These are phyloP conservation scores for Fusarium sp. DNA, from an alignment of 2,329 filamentous ascomycete species.

Conservation along the genomic window DNA sequence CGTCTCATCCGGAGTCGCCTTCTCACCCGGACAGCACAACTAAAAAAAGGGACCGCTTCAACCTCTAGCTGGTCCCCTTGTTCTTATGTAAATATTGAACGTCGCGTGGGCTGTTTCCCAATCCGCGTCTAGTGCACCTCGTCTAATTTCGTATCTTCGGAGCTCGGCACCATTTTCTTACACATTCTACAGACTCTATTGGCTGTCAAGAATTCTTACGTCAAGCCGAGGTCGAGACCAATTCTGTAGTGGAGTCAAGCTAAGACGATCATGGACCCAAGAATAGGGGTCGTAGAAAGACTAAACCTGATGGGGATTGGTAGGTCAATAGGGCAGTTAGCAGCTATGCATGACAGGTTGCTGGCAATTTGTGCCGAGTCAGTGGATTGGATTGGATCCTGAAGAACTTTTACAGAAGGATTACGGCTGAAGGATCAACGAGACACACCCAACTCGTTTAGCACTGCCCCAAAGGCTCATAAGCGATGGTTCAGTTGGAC, in stretches of 20 bases:
- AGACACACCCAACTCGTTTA: background rate
- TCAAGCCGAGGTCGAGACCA: conserved; percentile 14
- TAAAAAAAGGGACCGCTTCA: conserved; percentile 2
- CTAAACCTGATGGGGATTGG: background rate
- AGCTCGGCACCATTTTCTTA: conserved; percentile 25
- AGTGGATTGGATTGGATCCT: background rate
- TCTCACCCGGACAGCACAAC: background rate
- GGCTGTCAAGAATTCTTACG: conserved; percentile 5
- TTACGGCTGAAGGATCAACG: background rate
- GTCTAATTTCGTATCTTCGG: conserved; percentile 28
- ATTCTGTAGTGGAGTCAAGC: background rate
- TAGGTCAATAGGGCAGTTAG: background rate
- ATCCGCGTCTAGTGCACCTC: conserved; percentile 1
- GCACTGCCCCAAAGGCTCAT: background rate
- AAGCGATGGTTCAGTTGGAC: background rate
- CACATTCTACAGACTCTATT: background rate
- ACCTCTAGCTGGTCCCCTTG: background rate
- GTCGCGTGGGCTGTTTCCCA: conserved; percentile 25
- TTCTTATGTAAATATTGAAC: conserved; percentile 18
- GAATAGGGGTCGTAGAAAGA: background rate
- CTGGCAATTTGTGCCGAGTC: conserved; percentile 5
- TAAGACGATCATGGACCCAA: background rate
- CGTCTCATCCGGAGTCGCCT: conserved; percentile 4
- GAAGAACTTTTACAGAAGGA: background rate
- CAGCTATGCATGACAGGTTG: background rate